A percentile compares a stretch with the other conserved stretches of the same genome.
These are phyloP conservation scores for Geosmithia flava DNA, from an alignment of 2,329 filamentous ascomycete genomes.

Conservation along the genomic window DNA sequence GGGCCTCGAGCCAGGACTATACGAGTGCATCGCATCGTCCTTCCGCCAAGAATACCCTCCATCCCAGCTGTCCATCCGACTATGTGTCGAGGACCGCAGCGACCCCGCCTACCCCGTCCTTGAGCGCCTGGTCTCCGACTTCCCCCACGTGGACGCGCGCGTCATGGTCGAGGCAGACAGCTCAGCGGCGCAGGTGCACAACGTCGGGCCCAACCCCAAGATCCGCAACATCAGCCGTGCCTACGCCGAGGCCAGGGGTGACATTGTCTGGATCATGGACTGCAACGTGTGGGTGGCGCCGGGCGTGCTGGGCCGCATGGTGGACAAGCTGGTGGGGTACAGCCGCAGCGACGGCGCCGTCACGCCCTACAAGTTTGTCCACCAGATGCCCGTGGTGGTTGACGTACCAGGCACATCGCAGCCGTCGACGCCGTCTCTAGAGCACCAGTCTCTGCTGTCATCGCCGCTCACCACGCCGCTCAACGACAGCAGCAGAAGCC, in stretches of 20 bases:
- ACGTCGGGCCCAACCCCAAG: constrained; percentile 92
- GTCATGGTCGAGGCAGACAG: constrained; percentile 69
- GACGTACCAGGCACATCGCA: constrained; percentile 31
- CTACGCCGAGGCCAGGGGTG: constrained; percentile 76
- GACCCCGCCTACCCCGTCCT: constrained; percentile 74
- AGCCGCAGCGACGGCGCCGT: constrained; percentile 26
- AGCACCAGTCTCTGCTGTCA: constrained; percentile 15
- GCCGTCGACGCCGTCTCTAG: neutral
- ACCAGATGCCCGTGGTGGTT: constrained; percentile 84
- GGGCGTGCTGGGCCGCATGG: constrained; percentile 75
- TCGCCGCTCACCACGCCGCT: constrained; percentile 6
- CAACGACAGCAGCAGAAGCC: constrained; percentile 13
- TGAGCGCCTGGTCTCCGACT: constrained; percentile 58
- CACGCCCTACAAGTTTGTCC: constrained; percentile 77
- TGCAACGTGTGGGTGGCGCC: constrained; percentile 89
- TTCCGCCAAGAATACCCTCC: constrained; percentile 73
- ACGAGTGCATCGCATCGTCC: constrained; percentile 81
- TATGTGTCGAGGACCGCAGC: constrained; percentile 64
- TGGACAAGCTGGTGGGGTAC: constrained; percentile 71
- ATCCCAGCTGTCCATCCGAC: constrained; percentile 63
- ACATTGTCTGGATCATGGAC: constrained; percentile 89
- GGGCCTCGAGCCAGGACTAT: constrained; percentile 78
- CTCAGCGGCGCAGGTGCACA: constrained; percentile 18
- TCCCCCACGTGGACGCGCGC: constrained; percentile 56
- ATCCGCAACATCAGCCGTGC: constrained; percentile 92